Percentiles rank a stretch among this genome's conserved stretches.
These are phyloP conservation scores for Solidago caesia DNA, from an alignment of 129 eudicot species.

Conservation along the genomic window DNA sequence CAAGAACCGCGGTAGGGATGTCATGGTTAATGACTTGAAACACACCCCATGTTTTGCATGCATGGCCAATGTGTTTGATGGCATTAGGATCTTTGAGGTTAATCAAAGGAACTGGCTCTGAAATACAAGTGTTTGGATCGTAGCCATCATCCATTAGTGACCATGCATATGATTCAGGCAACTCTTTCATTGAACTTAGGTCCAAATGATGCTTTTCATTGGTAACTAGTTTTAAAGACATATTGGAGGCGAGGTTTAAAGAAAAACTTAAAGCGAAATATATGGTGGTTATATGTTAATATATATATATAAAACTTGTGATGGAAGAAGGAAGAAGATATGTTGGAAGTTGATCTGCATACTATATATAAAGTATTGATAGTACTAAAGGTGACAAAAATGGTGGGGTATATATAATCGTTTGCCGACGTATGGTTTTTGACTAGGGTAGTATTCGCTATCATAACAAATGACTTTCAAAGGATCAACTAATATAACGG, in stretches of 20 bases:
- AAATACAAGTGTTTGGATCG: not conserved
- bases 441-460: not conserved
- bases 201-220: conserved; percentile 42
- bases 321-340: conserved; percentile 7
- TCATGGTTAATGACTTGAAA: conserved; percentile 74
- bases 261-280: not conserved
- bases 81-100: conserved; percentile 51
- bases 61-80: conserved; percentile 51
- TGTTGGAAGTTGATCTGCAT: conserved; percentile 21
- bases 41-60: conserved; percentile 94
- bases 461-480: too few relatives aligned
- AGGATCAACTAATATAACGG: too few relatives aligned
- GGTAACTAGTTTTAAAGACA: conserved; percentile 42
- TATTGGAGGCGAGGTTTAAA: not conserved
- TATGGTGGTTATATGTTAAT: not conserved
- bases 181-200: conserved; percentile 55
- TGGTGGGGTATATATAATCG: conserved; percentile 23
- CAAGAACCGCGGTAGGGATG: conserved; percentile 42
- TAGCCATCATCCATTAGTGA: conserved; percentile 9
- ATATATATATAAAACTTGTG: conserved; percentile 12
- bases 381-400: conserved; percentile 28
- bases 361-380: conserved; percentile 37
- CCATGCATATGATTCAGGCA: conserved; percentile 92
- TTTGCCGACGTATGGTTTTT: not conserved
- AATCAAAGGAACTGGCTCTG: conserved; percentile 51